Evolutionary conservation across 2,329 filamentous ascomycete genomes (phyloP), one percentile per base, ranked within the genome.

Genomic region (Microsporum audouinii): DNA sequence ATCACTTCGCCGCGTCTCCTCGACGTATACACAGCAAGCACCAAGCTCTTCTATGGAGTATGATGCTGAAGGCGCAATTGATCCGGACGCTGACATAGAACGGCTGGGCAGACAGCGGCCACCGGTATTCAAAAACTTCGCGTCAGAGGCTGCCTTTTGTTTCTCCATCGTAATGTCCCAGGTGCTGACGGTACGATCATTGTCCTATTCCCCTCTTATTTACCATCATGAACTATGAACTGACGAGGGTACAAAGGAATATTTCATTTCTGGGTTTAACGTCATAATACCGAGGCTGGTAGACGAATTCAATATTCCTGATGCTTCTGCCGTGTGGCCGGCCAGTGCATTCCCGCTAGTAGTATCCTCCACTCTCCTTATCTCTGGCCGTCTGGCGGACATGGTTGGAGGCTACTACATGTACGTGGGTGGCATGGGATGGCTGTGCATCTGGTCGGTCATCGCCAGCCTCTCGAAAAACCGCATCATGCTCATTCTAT

Each of bases 231-330:
- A 23, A 49, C 59, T 64, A 36, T 14, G 60, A 41, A 38, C 23
- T 57, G 29, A 5, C 23, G 51, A n/a, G 17, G 36, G 33, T 14
- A 34, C 6, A 63, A 43, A 83, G 78, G 88, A 91, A 74, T 91
- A 86, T 72, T 88, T 87, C 69, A 82, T 92, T 58, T 88, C 85
- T 55, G 89, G 89, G 36, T 94, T 91, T 68, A 83, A 79, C 62
- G 76, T 85, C 62, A 74, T 92, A 31, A 73, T 91, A 0, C 88
- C 89, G 0, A 83, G 82, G 0, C 71, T 94, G 2, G 77, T 83
- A 8, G 69, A 72, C 8, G 79, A 83, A 0, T 78, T 94, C 2
- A 60, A 83, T 43, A 90, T 94, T 45, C 82, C 88, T 0, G 79
- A 84, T 51, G 82, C 84, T 41, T 84, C 86, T 3, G 75, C 75